Conservation (phyloP, 2,329 filamentous ascomycete species). For the Clonostachys rosea region DNA sequence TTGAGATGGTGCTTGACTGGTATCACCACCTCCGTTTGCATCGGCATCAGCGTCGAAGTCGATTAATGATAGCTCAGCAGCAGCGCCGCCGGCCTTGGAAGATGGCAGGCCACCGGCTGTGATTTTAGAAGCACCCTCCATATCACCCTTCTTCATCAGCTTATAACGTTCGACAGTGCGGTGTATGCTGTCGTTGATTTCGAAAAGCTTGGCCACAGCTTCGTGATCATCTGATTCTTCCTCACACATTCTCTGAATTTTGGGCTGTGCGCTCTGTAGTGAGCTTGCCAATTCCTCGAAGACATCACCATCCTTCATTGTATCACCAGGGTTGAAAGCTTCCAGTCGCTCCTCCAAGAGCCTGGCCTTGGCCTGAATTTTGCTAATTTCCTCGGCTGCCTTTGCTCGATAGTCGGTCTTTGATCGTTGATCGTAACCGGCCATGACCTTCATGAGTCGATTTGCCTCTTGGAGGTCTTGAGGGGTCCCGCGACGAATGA, state of each 20-base stretch:
- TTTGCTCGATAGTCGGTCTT: slow-evolving; percentile 98
- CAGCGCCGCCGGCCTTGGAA: slow-evolving; percentile 53
- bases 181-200: slow-evolving; percentile 99
- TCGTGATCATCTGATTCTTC: slow-evolving; percentile 97
- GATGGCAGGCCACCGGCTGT: slow-evolving; percentile 65
- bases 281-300: slow-evolving; percentile 84
- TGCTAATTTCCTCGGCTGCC: slow-evolving; percentile 89
- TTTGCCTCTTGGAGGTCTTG: slow-evolving; percentile 96
- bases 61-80: slow-evolving; percentile 83
- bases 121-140: slow-evolving; percentile 78
- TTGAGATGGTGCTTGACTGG: slow-evolving; percentile 26
- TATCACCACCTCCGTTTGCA: slow-evolving; percentile 38
- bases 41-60: slow-evolving; percentile 74
- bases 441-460: slow-evolving; percentile 98
- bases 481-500: slow-evolving; percentile 87
- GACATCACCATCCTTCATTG: slow-evolving; percentile 63
- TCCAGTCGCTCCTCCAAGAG: slow-evolving; percentile 90
- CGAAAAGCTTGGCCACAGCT: slow-evolving; percentile 88
- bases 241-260: slow-evolving; percentile 99
- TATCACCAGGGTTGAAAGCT: slow-evolving; percentile 75
- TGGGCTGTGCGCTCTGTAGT: slow-evolving; percentile 89
- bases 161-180: slow-evolving; percentile 94
- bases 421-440: slow-evolving; percentile 88
- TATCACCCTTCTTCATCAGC: slow-evolving; percentile 90
- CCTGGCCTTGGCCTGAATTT: slow-evolving; percentile 92